Conservation (phyloP, 805 yeast genomes). For the Ogataea methylovora region DNA sequence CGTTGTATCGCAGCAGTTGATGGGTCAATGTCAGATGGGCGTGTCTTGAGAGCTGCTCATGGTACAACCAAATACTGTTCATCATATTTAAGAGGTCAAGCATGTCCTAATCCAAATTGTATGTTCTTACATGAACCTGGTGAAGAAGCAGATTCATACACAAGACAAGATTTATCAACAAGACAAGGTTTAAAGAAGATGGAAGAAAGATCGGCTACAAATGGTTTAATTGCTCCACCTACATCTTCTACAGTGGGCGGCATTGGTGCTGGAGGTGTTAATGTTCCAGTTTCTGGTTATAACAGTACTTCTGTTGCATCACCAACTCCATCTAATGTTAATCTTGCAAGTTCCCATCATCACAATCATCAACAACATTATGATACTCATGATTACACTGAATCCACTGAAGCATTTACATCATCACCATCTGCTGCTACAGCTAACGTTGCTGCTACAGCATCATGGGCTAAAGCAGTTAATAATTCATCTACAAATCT, state of each 20-base stretch:
- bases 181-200: constrained; percentile 57
- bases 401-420: neutral
- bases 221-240: constrained; percentile 25
- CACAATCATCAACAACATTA: neutral
- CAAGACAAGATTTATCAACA: constrained; percentile 80
- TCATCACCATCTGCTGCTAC: constrained; percentile 1
- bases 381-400: neutral
- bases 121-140: constrained; percentile 99
- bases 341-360: neutral
- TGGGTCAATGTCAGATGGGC: constrained; percentile 90
- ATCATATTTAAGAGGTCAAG: constrained; percentile 88
- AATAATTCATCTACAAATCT: constrained; percentile 4
- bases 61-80: constrained; percentile 99
- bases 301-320: constrained; percentile 9
- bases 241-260: constrained; percentile 2
- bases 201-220: constrained; percentile 26
- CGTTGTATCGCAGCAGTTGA: constrained; percentile 87
- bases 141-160: constrained; percentile 96
- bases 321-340: constrained; percentile 3
- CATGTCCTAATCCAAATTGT: constrained; percentile 97
- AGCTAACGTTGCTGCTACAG: constrained; percentile 40
- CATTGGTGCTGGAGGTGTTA: neutral
- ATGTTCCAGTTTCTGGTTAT: neutral
- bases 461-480: constrained; percentile 48
- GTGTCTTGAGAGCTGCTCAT: constrained; percentile 86